A percentile compares a stretch with the other conserved stretches of the same genome.
Conservation (phyloP, 129 eudicot genomes). For the Helianthus annuus region HanXRQr2.0-SUNRISE NC_035445.2:164166885-164167384, state of each 20-base stretch:
- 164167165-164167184: constrained; percentile 55
- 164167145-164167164: constrained; percentile 80
- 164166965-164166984: constrained; percentile 71
- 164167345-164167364: too few species aligned
- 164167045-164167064: constrained; percentile 64
- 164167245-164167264: constrained; percentile 74
- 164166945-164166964: constrained; percentile 56
- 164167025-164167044: constrained; percentile 65
- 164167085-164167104: constrained; percentile 63
- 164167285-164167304: constrained; percentile 54
- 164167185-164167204: constrained; percentile 39
- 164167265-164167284: constrained; percentile 68
- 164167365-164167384: too few species aligned
- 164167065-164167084: constrained; percentile 60
- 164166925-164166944: constrained; percentile 59
- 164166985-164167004: constrained; percentile 54
- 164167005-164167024: constrained; percentile 73
- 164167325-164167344: too few species aligned
- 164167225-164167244: constrained; percentile 56
- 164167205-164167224: constrained; percentile 61
- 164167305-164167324: not conserved
- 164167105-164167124: constrained; percentile 64
- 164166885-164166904: constrained; percentile 30
- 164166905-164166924: constrained; percentile 63
- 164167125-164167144: constrained; percentile 53